phyloP scores from a whole-genome alignment of 106 monocot genomes.

The Agapanthus africanus region DNA sequence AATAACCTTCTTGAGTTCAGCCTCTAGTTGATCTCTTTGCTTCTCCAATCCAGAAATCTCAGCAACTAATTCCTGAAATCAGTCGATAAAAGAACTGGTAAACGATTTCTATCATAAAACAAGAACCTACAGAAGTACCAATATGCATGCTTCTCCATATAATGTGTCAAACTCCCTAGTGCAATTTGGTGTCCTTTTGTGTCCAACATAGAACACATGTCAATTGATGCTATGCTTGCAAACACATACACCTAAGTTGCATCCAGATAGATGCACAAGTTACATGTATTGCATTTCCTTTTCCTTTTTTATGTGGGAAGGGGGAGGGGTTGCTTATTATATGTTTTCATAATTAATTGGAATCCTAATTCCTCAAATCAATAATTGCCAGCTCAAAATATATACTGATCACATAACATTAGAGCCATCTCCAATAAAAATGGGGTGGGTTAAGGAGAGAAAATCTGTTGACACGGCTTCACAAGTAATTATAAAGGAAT shows the following conservation, averaged over 20 bases:
- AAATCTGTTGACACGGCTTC: too few relatives aligned
- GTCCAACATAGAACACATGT: background rate
- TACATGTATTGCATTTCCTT: background rate
- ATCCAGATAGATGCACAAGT: background rate
- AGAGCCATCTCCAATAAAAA: too few relatives aligned
- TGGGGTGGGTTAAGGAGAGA: too few relatives aligned
- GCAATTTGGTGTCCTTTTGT: background rate
- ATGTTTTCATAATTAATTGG: background rate
- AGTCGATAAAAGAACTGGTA: constrained; percentile 6
- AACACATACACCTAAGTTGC: background rate
- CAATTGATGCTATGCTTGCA: background rate
- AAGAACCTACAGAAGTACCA: background rate
- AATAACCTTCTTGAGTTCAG: constrained; percentile 78
- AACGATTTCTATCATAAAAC: background rate
- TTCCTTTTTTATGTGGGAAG: too few relatives aligned
- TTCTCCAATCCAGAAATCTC: constrained; percentile 80
- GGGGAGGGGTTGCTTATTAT: too few relatives aligned
- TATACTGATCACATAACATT: too few relatives aligned
- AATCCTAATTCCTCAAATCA: background rate
- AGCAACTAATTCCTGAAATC: constrained; percentile 51
- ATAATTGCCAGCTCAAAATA: too few relatives aligned
- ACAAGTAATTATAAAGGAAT: too few relatives aligned
- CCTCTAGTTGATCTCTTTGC: constrained; percentile 76
- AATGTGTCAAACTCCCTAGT: background rate
- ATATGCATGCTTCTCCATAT: background rate